phyloP scores from a whole-genome alignment of 2,329 filamentous ascomycete species.

The Monosporascus sp. region DNA sequence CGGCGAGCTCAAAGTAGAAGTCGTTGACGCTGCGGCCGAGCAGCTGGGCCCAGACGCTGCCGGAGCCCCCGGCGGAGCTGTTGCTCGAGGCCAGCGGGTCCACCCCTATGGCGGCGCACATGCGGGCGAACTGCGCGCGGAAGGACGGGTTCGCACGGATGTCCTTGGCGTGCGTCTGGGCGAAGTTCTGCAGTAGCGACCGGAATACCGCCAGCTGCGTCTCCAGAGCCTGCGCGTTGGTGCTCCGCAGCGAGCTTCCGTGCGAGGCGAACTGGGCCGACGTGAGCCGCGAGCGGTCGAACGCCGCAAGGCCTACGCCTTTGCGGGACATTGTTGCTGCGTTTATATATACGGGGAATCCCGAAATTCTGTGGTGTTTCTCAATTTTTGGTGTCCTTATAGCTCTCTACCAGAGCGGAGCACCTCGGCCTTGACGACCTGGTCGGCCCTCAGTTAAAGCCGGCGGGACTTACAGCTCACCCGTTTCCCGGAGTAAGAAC shows the following conservation, averaged over 20 bases:
- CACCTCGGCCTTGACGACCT: no score
- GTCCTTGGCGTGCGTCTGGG: conserved; percentile 87
- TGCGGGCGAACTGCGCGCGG: conserved; percentile 93
- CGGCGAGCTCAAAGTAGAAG: conserved; percentile 96
- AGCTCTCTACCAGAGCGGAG: no score
- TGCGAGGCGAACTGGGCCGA: conserved; percentile 87
- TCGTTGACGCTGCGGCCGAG: conserved; percentile 90
- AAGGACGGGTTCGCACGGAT: conserved; percentile 95
- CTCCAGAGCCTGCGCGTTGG: conserved; percentile 78
- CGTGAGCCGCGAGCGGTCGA: conserved; percentile 78
- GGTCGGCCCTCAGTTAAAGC: no score
- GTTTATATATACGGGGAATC: background rate
- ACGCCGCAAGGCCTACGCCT: conserved; percentile 85
- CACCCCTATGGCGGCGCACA: conserved; percentile 96
- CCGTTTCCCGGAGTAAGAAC: no score
- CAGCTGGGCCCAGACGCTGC: conserved; percentile 87
- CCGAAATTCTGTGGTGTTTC: no score
- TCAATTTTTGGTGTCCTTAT: no score
- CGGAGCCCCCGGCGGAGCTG: conserved; percentile 42
- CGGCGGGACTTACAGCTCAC: no score
- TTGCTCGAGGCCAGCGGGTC: conserved; percentile 75
- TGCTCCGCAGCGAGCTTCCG: conserved; percentile 78
- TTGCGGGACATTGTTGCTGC: conserved; percentile 58
- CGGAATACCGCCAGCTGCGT: conserved; percentile 96
- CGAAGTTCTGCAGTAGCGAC: conserved; percentile 90